These are phyloP conservation scores for Gremmenia infestans DNA, from an alignment of 2,329 filamentous ascomycete genomes.

Conservation along the genomic window DNA sequence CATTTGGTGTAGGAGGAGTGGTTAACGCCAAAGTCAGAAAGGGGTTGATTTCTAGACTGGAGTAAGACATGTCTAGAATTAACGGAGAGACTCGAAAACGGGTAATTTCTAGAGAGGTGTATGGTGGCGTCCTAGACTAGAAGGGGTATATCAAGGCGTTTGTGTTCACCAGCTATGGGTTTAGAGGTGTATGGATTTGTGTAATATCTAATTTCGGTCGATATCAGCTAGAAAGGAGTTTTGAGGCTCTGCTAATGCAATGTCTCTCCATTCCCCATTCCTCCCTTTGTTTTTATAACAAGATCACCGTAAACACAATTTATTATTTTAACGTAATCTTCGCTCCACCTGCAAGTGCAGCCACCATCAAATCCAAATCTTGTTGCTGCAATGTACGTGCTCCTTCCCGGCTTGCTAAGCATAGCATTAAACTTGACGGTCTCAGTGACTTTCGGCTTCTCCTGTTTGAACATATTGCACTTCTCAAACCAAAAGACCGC, in stretches of 20 bases:
- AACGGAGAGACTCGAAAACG: neutral
- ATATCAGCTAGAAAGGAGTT: neutral
- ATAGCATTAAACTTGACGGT: neutral
- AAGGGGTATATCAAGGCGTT: neutral
- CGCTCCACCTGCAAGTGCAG: neutral
- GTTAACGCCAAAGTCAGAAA: constrained; percentile 71
- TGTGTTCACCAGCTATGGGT: neutral
- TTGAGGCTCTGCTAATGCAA: neutral
- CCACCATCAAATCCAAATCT: neutral
- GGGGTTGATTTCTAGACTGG: constrained; percentile 59
- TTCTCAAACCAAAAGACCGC: too few relatives aligned
- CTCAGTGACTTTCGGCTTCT: neutral
- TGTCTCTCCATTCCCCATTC: neutral
- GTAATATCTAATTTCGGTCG: neutral
- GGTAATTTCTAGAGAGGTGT: neutral
- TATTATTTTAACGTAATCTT: neutral
- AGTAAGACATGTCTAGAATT: constrained; percentile 19
- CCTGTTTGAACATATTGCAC: too few relatives aligned
- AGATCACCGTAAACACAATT: neutral
- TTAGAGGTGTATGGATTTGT: neutral
- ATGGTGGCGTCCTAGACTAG: neutral
- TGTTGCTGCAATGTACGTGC: neutral
- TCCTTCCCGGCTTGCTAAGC: neutral
- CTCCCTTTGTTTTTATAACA: neutral
- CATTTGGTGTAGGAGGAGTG: constrained; percentile 83